Evolutionary conservation across 1,284 basidiomycete species (phyloP).

Genomic region (Ustilago sp.): DNA sequence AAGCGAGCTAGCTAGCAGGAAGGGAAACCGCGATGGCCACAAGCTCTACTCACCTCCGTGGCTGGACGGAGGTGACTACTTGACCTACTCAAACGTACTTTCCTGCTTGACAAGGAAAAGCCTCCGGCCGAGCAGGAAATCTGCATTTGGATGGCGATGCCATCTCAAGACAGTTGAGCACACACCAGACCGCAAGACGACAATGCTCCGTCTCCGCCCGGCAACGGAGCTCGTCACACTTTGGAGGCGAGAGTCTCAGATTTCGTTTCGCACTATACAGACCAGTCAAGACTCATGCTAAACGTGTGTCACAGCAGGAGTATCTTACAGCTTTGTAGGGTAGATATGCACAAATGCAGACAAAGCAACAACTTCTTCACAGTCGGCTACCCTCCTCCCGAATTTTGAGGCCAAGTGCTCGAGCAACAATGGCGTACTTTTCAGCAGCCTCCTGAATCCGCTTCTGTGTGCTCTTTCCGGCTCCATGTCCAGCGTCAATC

Average conservation of each 20-base stretch:
- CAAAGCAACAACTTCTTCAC: background rate
- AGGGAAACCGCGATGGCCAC: background rate
- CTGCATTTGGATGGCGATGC: background rate
- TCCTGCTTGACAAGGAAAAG: too few species aligned
- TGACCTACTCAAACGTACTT: too few species aligned
- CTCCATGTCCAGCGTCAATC: constrained; percentile 67
- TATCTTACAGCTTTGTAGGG: too few species aligned
- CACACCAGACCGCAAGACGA: background rate
- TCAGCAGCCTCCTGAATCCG: constrained; percentile 62
- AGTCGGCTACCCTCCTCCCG: constrained; percentile 17
- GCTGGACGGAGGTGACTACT: background rate
- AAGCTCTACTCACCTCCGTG: background rate
- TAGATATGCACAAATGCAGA: too few species aligned
- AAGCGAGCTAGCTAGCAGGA: too few species aligned
- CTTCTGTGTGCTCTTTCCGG: constrained; percentile 66
- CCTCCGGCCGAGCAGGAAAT: too few species aligned
- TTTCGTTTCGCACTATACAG: background rate
- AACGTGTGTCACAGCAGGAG: background rate
- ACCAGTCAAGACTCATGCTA: background rate
- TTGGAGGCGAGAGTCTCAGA: background rate
- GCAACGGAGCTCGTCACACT: background rate
- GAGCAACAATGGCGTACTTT: constrained; percentile 61
- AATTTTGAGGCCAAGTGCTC: constrained; percentile 60
- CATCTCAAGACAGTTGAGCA: background rate
- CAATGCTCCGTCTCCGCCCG: background rate